Evolutionary conservation across 2,329 filamentous ascomycete species (phyloP).

Genomic region (Exophiala xenobiotica): DNA sequence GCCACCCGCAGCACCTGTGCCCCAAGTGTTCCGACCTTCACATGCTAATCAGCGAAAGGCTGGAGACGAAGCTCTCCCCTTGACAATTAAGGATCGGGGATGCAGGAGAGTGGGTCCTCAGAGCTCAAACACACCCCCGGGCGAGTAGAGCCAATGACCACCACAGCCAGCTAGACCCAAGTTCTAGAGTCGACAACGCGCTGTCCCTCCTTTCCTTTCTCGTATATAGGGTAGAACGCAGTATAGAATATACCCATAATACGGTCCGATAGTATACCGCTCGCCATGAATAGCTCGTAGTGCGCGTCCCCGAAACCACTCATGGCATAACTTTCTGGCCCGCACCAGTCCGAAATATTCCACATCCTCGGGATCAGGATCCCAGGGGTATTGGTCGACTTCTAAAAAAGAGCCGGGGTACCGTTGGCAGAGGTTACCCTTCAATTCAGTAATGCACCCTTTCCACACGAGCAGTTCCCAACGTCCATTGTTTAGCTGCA

Average conservation of each 20-base stretch:
- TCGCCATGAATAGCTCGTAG: not conserved
- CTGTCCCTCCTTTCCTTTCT: not conserved
- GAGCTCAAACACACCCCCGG: not conserved
- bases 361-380: slow-evolving; percentile 6
- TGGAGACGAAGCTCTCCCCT: too few relatives aligned
- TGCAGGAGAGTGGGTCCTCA: not conserved
- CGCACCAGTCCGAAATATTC: not conserved
- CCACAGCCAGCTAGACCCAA: not conserved
- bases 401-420: slow-evolving; percentile 3
- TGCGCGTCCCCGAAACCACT: slow-evolving; percentile 2
- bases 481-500: slow-evolving; percentile 5
- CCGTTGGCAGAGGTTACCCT: slow-evolving; percentile 2
- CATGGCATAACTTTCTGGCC: slow-evolving; percentile 4
- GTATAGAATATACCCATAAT: not conserved
- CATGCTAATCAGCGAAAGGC: too few relatives aligned
- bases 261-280: not conserved
- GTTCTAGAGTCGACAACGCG: not conserved
- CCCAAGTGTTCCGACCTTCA: too few relatives aligned
- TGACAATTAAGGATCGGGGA: too few relatives aligned
- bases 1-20: too few relatives aligned
- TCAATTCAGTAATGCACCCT: slow-evolving; percentile 4
- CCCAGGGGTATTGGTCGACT: not conserved
- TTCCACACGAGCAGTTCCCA: slow-evolving; percentile 3
- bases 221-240: not conserved
- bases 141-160: not conserved